These are phyloP conservation scores for Rhizoclosmatium globosum DNA, from an alignment of 192 early-diverging fungal species.

Conservation along the genomic window DNA sequence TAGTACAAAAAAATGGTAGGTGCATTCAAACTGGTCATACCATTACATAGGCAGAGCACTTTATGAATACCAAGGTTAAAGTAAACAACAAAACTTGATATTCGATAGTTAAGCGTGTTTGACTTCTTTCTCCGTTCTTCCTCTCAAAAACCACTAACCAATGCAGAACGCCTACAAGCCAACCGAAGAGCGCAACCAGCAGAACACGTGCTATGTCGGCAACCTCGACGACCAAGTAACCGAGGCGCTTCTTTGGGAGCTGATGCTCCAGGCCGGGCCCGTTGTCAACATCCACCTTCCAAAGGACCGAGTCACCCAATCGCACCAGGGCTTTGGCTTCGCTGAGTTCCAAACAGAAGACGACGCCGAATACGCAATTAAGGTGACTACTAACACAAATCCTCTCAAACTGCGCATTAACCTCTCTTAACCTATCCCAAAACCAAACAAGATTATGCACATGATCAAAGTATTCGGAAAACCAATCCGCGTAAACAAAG, in stretches of 20 bases:
- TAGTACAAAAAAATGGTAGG: too few species aligned
- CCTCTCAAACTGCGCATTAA: not conserved
- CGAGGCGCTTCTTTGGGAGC: conserved; percentile 95
- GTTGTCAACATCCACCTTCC: conserved; percentile 87
- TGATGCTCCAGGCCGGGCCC: conserved; percentile 98
- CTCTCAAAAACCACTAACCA: not conserved
- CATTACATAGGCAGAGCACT: too few species aligned
- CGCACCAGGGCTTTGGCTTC: conserved; percentile 95
- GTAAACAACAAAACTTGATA: too few species aligned
- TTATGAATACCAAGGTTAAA: too few species aligned
- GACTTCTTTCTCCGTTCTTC: too few species aligned
- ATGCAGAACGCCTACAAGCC: conserved; percentile 40
- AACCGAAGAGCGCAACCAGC: conserved; percentile 88
- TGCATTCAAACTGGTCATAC: too few species aligned
- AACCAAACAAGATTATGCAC: conserved; percentile 79
- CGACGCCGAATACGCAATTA: conserved; percentile 96
- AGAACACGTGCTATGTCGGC: conserved; percentile 96
- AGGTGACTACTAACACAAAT: conserved; percentile 42
- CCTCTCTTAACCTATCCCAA: not conserved
- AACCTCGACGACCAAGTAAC: conserved; percentile 95
- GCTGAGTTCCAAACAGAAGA: conserved; percentile 92
- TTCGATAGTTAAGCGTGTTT: too few species aligned
- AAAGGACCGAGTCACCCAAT: conserved; percentile 95
- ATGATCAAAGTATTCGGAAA: conserved; percentile 96
- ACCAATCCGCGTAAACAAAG: conserved; percentile 95